These are phyloP conservation scores for Boletellus ananas DNA, from an alignment of 768 basidiomycete species.

Conservation along the genomic window DNA sequence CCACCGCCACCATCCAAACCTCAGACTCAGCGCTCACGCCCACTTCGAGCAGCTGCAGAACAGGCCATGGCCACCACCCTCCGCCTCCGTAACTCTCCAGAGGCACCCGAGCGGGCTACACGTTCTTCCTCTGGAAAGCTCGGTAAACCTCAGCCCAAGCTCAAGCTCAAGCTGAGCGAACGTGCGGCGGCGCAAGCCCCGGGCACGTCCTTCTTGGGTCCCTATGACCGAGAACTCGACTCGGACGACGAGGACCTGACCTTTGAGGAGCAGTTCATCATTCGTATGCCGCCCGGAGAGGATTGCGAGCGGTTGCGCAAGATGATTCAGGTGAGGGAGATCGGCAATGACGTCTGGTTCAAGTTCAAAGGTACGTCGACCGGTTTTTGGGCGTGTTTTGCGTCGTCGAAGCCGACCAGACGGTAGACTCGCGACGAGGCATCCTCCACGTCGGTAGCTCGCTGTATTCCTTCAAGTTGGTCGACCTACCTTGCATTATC, in stretches of 20 bases:
- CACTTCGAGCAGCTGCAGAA: conserved; percentile 32
- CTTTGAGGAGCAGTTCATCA: conserved; percentile 96
- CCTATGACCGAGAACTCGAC: conserved; percentile 92
- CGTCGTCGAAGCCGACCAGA: conserved; percentile 11
- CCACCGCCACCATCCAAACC: conserved; percentile 13
- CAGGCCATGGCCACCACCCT: conserved; percentile 35
- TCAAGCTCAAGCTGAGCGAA: conserved; percentile 85
- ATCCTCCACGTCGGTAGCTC: conserved; percentile 82
- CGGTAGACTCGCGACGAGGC: conserved; percentile 82
- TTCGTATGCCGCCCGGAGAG: conserved; percentile 82
- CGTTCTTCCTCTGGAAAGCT: conserved; percentile 50
- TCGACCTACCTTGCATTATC: conserved; percentile 91
- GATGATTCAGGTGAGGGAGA: conserved; percentile 75
- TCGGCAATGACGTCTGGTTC: conserved; percentile 88
- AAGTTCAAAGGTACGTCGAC: conserved; percentile 81
- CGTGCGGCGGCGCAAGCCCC: conserved; percentile 77
- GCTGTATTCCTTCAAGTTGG: conserved; percentile 86
- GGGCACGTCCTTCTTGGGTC: conserved; percentile 84
- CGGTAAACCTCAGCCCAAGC: conserved; percentile 61
- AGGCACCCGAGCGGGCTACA: conserved; percentile 47
- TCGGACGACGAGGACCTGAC: conserved; percentile 92
- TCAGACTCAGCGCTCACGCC: conserved; percentile 28
- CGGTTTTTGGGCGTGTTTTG: neutral
- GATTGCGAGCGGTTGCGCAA: conserved; percentile 77
- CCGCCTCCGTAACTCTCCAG: conserved; percentile 28